Evolutionary conservation across 176 grass and related monocot genomes (phyloP), one percentile per base, ranked within the genome.

Genomic region (Phoenix roebelenii): DNA sequence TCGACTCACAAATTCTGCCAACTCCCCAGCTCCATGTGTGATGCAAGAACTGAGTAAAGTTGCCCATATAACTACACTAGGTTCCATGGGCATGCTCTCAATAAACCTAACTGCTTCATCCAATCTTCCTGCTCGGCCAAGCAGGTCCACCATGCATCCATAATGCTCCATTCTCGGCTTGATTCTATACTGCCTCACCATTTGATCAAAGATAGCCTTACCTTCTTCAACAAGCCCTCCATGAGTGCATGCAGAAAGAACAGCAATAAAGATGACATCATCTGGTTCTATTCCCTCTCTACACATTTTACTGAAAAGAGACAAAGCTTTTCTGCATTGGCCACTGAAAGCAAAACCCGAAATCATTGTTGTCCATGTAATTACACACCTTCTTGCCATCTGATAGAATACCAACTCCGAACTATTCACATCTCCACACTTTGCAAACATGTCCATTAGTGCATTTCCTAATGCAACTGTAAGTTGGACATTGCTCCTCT

Each of bases 361-460:
- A 18, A 83, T 78, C 75, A 83, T 83, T 51, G 81, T 16, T 74
- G 81, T 83, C 81, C 81, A 83, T 74, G 81, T 83, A 60, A 83
- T 70, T 28, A 78, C 25, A 35, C 81, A 70, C 62, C 52, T 74
- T 22, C 65, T 65, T 51, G 39, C 57, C 65, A 83, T 78, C 68
- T 57, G 51, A 16, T 78, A 4, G 48, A 83, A 83, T 17, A 74
- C 16, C 16, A 22, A 70, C 15, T 25, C 29, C 15, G 81, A 75
- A 64, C 59, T 65, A 16, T 51, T 56, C 24, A 83, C 52, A 63
- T 83, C 81, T 15, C 81, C 81, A 57, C 81, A 83, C 56, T 83
- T 83, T 22, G 81, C 65, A 70, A 78, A 83, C 75, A 83, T 83
- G 32, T 83, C 75, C 60, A 83, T 60, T 2, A 78, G 70, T 61